Percentiles rank a stretch among this genome's conserved stretches.
These are phyloP conservation scores for Leccinum truebloodii DNA, from an alignment of 768 basidiomycete genomes.

Conservation along the genomic window DNA sequence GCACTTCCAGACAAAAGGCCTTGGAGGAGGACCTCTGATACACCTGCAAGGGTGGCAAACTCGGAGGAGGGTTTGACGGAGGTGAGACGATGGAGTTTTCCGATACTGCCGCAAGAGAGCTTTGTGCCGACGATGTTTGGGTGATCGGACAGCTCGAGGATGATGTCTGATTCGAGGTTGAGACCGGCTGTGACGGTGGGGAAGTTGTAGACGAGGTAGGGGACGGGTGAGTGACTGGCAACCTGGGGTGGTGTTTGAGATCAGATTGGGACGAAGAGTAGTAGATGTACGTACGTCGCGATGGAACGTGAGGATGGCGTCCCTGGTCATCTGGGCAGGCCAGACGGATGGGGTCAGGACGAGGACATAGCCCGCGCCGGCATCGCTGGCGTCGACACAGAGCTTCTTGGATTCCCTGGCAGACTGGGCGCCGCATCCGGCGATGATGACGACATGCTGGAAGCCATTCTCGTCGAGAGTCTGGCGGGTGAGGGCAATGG, in stretches of 20 bases:
- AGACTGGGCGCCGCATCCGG: constrained; percentile 82
- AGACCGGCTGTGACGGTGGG: constrained; percentile 78
- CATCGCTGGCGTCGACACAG: constrained; percentile 71
- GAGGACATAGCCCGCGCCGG: constrained; percentile 79
- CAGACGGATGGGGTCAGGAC: constrained; percentile 76
- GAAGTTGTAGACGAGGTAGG: constrained; percentile 85
- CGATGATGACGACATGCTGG: constrained; percentile 66
- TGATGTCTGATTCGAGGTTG: constrained; percentile 80
- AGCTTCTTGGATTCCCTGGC: constrained; percentile 73
- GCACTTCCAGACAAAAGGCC: constrained; percentile 62
- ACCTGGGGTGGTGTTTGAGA: constrained; percentile 43
- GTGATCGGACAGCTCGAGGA: constrained; percentile 67
- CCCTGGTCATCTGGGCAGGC: constrained; percentile 61
- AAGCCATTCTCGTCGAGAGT: constrained; percentile 77
- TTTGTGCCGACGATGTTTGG: constrained; percentile 87
- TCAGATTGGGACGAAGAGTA: not conserved
- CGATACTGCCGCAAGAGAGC: constrained; percentile 83
- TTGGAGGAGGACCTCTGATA: constrained; percentile 67
- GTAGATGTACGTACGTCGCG: constrained; percentile 45
- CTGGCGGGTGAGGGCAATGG: constrained; percentile 63
- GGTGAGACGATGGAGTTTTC: constrained; percentile 77
- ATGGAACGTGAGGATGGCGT: constrained; percentile 67
- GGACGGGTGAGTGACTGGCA: constrained; percentile 65
- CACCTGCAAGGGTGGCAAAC: constrained; percentile 76
- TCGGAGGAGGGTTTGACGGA: constrained; percentile 52